Conservation (phyloP, 108 stramenopile species). For the Cylindrotheca closterium region DNA sequence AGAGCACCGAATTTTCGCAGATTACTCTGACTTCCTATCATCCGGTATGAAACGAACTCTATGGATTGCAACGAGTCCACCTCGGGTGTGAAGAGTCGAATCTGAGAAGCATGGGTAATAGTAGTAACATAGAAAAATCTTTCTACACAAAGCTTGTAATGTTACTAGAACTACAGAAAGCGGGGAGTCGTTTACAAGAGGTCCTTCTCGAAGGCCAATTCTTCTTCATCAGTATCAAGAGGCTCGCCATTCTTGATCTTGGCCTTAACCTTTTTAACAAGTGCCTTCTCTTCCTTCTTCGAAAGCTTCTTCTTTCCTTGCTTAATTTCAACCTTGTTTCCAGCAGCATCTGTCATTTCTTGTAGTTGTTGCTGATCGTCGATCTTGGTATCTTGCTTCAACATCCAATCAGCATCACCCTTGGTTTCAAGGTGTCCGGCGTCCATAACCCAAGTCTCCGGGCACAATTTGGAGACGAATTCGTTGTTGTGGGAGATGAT, state of each 20-base stretch:
- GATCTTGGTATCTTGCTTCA: constrained; percentile 94
- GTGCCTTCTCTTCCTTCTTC: constrained; percentile 97
- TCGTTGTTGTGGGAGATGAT: constrained; percentile 99
- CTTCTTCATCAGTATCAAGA: constrained; percentile 93
- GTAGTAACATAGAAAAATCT: too few relatives aligned
- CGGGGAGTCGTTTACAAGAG: constrained; percentile 70
- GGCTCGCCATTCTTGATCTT: constrained; percentile 93
- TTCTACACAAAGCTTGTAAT: too few relatives aligned
- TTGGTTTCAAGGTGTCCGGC: constrained; percentile 95
- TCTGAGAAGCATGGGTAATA: too few relatives aligned
- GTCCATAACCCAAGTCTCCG: constrained; percentile 99
- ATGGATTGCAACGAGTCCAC: too few relatives aligned
- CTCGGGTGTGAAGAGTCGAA: too few relatives aligned
- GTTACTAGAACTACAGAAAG: too few relatives aligned
- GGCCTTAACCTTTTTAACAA: constrained; percentile 94
- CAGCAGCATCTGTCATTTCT: constrained; percentile 97
- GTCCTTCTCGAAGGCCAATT: constrained; percentile 94
- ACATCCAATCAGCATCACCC: constrained; percentile 99
- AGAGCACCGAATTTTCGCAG: too few relatives aligned
- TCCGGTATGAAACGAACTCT: too few relatives aligned
- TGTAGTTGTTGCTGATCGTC: constrained; percentile 84
- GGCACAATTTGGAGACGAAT: constrained; percentile 94
- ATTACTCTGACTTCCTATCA: too few relatives aligned
- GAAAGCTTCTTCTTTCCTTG: constrained; percentile 95
- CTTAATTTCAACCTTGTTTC: constrained; percentile 95